Base-by-base conservation (phyloP, 78 protist genomes). In the Monosiga brevicollis region DNA sequence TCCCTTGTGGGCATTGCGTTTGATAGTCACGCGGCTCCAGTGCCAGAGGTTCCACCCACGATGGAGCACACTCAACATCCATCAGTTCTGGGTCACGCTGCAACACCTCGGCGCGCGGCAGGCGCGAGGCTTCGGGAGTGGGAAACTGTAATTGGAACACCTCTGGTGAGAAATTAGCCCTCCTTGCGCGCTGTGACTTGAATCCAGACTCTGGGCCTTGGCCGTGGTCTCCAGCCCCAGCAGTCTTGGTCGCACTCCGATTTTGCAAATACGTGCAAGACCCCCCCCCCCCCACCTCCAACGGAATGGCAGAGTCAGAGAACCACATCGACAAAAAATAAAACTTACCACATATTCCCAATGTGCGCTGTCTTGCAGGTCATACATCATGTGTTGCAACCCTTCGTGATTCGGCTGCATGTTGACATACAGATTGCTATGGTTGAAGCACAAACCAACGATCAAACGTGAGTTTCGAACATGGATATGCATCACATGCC, bases 351-450 rank as follows among this genome's bases (percentile, higher is more conserved):
- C 15, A 26, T 71, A 32, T 32, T 71, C 75, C 75, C 75, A 71
- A 26, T 20, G 22, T 32, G 75, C 22, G 10, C 36, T 71, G 38
- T 71, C 75, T 11, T 71, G 6, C 11, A 71, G 75, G 22, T 32
- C 38, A 20, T 71, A 71, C 22, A 26, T 11, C 75, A 71, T 76
- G 40, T n/a, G 55, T 3, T 36, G 55, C 11, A 76, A 6, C 55
- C 79, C 79, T 3, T 76, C 54, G 54, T 20, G 22, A 54, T 54
- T 0, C 26, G 1, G 41, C 76, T 86, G 87, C 89, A 91, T 79
- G 84, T 89, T 88, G 71, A 91, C 88, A 80, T 81, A 91, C 39
- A 40, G 78, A 75, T 89, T 89, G 24, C 20, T 24, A 62, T 84
- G 15, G 75, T 49, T 6, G 29, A 49, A 49, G 62, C 15, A 15